Evolutionary conservation across 371 early-diverging fungal species (phyloP), one percentile per base, ranked within the genome.

Genomic region (Nematocida sp.): DNA sequence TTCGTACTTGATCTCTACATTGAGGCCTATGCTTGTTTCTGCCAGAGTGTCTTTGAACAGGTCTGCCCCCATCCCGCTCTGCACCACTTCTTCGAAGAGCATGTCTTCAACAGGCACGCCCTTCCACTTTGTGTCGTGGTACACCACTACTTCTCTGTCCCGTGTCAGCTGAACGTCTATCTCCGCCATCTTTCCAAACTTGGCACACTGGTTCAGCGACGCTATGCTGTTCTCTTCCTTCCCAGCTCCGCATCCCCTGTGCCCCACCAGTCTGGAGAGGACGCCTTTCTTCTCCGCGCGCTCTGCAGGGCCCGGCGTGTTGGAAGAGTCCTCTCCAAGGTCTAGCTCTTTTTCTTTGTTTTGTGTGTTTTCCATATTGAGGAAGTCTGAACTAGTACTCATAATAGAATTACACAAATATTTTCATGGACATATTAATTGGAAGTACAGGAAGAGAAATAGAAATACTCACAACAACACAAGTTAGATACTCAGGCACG

Each of bases 121-220:
- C n/a, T 48, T 40, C 13, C 32, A 0, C 5, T 1, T 0, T n/a
- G 56, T 49, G 32, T 70, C 62, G 36, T 70, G 74, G 8, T 21
- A 17, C 32, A 70, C 51, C 32, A 70, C 32, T 0, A 43, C 56
- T 2, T 19, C 51, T 25, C 15, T 15, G 17, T 70, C 74, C 21
- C 17, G 13, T 13, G 67, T 70, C 32, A 70, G 21, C 50, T 70
- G 74, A 13, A 70, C 74, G 41, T 70, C 74, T 51, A 70, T 57
- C 19, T 70, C 74, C 15, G 51, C 74, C 74, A 70, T 70, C 11
- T 5, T 32, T 21, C 40, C 11, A n/a, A 60, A 49, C 13, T 0
- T 43, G 2, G 38, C 21, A 1, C 58, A 57, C 17, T 11, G 23
- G 2, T 37, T 48, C 2, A 70, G 41, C 8, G 62, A 4, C 13